Conservation (phyloP, 805 yeast species). For the Wickerhamiella australiensis region DNA sequence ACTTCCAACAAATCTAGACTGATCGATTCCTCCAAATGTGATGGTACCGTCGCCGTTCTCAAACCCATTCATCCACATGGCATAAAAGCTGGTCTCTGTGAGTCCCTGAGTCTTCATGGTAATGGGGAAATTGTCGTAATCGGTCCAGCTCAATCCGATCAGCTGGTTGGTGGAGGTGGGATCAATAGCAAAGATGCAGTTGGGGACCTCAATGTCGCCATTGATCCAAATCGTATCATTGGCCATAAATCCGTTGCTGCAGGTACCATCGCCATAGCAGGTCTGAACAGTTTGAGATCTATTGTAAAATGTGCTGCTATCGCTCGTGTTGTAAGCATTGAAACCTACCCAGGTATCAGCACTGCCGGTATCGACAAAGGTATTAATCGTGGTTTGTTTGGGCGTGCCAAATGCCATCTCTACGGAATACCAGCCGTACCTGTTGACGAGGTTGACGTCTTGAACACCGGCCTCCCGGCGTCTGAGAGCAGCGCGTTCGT, state of each 20-base stretch:
- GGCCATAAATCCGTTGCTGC: slow-evolving; percentile 36
- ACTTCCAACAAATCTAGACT: slow-evolving; percentile 31
- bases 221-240: slow-evolving; percentile 45
- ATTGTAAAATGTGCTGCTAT: not conserved
- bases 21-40: slow-evolving; percentile 35
- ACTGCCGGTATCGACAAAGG: not conserved
- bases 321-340: not conserved
- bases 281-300: not conserved
- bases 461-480: not conserved
- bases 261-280: slow-evolving; percentile 34
- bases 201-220: slow-evolving; percentile 31
- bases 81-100: slow-evolving; percentile 24
- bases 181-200: slow-evolving; percentile 47
- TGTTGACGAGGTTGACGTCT: not conserved
- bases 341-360: not conserved
- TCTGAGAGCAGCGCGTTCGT: not conserved
- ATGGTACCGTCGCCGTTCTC: slow-evolving; percentile 27
- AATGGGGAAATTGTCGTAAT: not conserved
- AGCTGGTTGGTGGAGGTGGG: not conserved
- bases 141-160: not conserved
- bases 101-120: not conserved
- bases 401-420: not conserved
- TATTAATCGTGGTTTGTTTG: not conserved
- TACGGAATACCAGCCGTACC: not conserved
- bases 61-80: slow-evolving; percentile 32